Evolutionary conservation across 1,284 basidiomycete genomes (phyloP).

Genomic region (Marasmius sp.): DNA sequence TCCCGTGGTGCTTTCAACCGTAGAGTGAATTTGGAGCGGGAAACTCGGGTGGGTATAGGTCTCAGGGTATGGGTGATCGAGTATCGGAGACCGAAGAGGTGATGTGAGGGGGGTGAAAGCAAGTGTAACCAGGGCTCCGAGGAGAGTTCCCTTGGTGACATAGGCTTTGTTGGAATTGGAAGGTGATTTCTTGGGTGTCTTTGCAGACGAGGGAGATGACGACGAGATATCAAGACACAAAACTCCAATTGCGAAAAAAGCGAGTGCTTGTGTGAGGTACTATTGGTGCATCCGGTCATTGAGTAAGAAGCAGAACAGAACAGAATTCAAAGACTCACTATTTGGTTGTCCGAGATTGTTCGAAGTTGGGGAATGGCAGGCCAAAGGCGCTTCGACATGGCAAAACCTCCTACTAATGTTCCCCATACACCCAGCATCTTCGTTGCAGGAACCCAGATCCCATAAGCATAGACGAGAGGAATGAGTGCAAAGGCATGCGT

Average conservation of each 20-base stretch:
- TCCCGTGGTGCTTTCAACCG: slow-evolving; percentile 74
- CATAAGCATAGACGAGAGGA: slow-evolving; percentile 51
- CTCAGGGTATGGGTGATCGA: slow-evolving; percentile 50
- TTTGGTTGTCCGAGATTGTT: slow-evolving; percentile 18
- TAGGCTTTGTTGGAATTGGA: slow-evolving; percentile 3
- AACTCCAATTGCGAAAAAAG: neutral
- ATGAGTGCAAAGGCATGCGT: slow-evolving; percentile 56
- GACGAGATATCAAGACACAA: neutral
- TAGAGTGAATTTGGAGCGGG: slow-evolving; percentile 68
- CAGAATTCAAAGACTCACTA: slow-evolving; percentile 12
- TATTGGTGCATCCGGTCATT: neutral
- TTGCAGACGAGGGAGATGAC: neutral
- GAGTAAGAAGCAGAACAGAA: neutral
- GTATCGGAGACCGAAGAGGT: slow-evolving; percentile 50
- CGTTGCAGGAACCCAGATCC: slow-evolving; percentile 14
- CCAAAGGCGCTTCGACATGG: slow-evolving; percentile 9
- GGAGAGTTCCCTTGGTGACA: slow-evolving; percentile 26
- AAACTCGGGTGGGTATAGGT: slow-evolving; percentile 55
- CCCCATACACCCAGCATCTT: slow-evolving; percentile 1
- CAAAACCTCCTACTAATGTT: neutral
- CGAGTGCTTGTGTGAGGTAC: neutral
- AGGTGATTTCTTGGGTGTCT: neutral
- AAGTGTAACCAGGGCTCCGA: slow-evolving; percentile 35
- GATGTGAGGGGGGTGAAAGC: slow-evolving; percentile 30
- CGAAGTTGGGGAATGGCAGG: slow-evolving; percentile 12